These are phyloP conservation scores for Nannochloropsis gaditana DNA, from an alignment of 108 stramenopile species.

Conservation along the genomic window DNA sequence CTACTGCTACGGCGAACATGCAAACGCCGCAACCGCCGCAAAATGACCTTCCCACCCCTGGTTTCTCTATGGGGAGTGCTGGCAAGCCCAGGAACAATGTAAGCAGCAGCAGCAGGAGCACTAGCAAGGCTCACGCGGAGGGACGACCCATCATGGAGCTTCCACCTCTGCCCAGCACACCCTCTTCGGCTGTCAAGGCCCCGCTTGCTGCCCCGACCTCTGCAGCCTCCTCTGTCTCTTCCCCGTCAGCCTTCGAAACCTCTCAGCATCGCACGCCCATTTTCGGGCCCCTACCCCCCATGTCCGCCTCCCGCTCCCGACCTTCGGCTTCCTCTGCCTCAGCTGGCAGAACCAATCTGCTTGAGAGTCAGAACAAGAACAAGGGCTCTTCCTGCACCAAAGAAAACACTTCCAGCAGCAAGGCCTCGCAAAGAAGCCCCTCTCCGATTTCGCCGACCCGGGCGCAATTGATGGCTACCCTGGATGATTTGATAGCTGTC, in stretches of 20 bases:
- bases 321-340: not conserved
- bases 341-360: not conserved
- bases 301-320: not conserved
- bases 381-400: not conserved
- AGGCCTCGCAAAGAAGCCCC: not conserved
- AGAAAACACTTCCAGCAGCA: not conserved
- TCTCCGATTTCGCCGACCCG: not conserved
- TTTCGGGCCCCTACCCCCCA: not conserved
- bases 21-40: not conserved
- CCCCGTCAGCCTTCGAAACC: not conserved
- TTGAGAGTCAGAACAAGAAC: too few species aligned
- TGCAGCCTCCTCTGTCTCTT: not conserved
- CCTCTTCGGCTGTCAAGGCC: not conserved
- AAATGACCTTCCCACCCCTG: not conserved
- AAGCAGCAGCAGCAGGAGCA: not conserved
- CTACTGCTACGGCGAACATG: not conserved
- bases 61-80: not conserved
- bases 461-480: not conserved
- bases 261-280: conserved; percentile 8
- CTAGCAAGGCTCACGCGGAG: not conserved
- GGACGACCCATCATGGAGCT: not conserved
- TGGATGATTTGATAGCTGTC: not conserved
- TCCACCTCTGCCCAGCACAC: not conserved
- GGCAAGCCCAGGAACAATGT: not conserved
- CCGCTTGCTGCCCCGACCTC: not conserved